Evolutionary conservation across 805 yeast species (phyloP), one percentile per base, ranked within the genome.

Genomic region (Saturnispora zaruensis): DNA sequence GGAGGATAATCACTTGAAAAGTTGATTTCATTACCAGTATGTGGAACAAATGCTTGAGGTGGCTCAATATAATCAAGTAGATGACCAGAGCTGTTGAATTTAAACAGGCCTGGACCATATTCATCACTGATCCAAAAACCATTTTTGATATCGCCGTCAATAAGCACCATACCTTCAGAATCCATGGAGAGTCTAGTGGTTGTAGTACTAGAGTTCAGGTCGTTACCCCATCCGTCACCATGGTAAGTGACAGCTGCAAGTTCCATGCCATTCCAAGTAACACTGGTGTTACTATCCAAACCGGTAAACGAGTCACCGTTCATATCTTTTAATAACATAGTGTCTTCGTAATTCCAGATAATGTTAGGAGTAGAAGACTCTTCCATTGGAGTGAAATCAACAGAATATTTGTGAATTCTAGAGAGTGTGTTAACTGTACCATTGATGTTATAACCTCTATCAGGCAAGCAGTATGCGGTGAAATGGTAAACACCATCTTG

Each of bases 71-170:
- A 64, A 23, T 62, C 66, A 34, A 56, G 20, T 46, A 65, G 48
- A 16, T 49, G 44, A 45, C 67, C 68, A 21, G 50, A 40, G 13
- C 65, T 48, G 50, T 54, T 55, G 41, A 64, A 65, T 44, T 58
- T 59, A 54, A 57, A 60, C 25, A 62, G 43, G 25, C 59, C 58
- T n/a, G 68, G 68, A 5, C 68, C 68, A 46, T 65, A 65, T 48
- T 64, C 68, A 51, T 65, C 68, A 41, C 63, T 50, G 44, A 65
- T 58, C 67, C 67, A 63, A 51, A 65, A 65, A 2, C 68, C 68
- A 40, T 64, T 62, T 28, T 48, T 37, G 38, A 64, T 58, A 41
- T 60, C 62, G 44, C 67, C 67, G 25, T 54, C 54, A 46, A 65
- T 51, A 7, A 65, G 53, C 30, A 59, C 53, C 25, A 65, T 36